phyloP scores from a whole-genome alignment of 73 alveolate genomes.

The Effrenium voratum region DNA sequence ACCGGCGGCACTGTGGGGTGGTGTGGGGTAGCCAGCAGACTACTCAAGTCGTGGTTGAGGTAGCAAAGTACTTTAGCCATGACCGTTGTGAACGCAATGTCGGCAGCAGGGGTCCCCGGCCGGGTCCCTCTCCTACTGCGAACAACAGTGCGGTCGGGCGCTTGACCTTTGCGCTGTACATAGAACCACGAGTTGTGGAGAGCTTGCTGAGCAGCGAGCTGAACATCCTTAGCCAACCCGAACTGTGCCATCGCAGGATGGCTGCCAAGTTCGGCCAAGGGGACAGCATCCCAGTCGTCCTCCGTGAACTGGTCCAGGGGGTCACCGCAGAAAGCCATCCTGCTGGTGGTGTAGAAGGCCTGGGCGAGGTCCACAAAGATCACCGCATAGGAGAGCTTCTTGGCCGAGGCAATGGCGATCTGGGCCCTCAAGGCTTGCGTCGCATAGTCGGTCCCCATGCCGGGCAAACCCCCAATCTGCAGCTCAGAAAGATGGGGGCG shows the following conservation, averaged over 20 bases:
- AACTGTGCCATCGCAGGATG: neutral
- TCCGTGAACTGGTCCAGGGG: neutral
- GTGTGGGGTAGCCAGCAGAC: neutral
- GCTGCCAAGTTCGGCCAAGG: neutral
- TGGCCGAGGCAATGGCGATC: too few relatives aligned
- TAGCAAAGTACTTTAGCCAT: neutral
- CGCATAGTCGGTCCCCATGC: too few relatives aligned
- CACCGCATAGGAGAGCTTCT: too few relatives aligned
- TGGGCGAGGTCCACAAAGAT: too few relatives aligned
- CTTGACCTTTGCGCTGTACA: neutral
- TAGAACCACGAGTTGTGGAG: neutral
- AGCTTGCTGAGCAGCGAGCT: neutral
- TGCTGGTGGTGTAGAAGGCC: neutral
- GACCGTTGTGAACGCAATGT: neutral
- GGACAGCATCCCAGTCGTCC: neutral
- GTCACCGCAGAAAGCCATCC: neutral
- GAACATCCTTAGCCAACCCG: neutral
- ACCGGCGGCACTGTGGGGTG: neutral
- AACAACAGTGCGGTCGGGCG: neutral
- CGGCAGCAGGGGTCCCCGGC: neutral
- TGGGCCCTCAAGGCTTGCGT: too few relatives aligned
- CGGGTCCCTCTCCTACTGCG: neutral
- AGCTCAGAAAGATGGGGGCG: too few relatives aligned
- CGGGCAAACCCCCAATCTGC: too few relatives aligned
- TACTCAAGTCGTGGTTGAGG: neutral